Percentiles rank a stretch among this genome's conserved stretches.
Evolutionary conservation across 805 yeast species (phyloP).

Genomic region (Allodekkera sacchari): DNA sequence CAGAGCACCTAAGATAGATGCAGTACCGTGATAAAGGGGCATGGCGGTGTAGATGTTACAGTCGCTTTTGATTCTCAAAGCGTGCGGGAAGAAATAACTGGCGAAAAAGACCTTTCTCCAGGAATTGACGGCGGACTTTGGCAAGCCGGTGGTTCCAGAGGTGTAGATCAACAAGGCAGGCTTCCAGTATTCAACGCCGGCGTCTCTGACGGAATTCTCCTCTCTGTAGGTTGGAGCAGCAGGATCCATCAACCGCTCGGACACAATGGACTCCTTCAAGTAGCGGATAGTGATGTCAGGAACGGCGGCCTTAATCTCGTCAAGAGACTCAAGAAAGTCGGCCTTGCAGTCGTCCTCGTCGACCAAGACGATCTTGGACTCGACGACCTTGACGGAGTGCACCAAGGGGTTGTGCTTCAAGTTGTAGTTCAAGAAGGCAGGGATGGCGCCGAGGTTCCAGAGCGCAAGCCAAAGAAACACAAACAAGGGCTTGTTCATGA

Average conservation of each 20-base stretch:
- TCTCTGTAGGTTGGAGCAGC: conserved; percentile 45
- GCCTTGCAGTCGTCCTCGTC: conserved; percentile 60
- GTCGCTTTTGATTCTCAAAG: conserved; percentile 46
- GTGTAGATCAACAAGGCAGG: conserved; percentile 76
- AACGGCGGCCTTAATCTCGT: conserved; percentile 26
- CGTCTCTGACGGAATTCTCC: conserved; percentile 48
- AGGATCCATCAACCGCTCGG: conserved; percentile 9
- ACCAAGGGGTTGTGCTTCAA: conserved; percentile 62
- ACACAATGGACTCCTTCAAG: conserved; percentile 13
- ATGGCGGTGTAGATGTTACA: conserved; percentile 77
- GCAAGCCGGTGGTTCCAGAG: conserved; percentile 91
- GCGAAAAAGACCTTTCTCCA: conserved; percentile 83
- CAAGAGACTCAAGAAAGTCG: conserved; percentile 32
- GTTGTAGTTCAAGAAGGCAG: conserved; percentile 82
- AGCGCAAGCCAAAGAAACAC: conserved; percentile 74
- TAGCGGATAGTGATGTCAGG: conserved; percentile 20
- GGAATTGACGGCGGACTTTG: conserved; percentile 87
- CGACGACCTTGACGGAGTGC: conserved; percentile 72
- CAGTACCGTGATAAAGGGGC: conserved; percentile 95
- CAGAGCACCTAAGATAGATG: conserved; percentile 76
- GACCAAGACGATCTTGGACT: conserved; percentile 54
- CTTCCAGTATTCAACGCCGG: conserved; percentile 46
- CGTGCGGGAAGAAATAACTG: conserved; percentile 56
- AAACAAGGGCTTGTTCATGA: conserved; percentile 77
- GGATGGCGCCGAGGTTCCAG: conserved; percentile 88